Evolutionary conservation across 192 early-diverging fungal genomes (phyloP).

Genomic region (Backusella tarrabulga): DNA sequence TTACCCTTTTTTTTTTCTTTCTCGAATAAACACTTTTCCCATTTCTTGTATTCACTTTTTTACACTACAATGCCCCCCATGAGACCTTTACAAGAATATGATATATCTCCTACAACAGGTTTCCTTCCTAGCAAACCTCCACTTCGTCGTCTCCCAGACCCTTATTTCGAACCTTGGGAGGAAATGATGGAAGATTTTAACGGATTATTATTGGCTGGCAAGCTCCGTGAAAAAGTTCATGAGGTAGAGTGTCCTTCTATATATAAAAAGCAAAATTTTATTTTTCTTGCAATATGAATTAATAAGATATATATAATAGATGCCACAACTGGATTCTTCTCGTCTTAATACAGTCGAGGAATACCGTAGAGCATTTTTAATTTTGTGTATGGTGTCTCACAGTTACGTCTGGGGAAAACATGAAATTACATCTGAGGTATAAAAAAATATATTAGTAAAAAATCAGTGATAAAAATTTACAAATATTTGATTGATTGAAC

Average conservation of each 20-base stretch:
- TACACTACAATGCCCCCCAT: conserved; percentile 12
- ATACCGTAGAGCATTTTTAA: conserved; percentile 81
- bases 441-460: conserved; percentile 9
- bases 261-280: neutral
- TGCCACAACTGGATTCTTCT: conserved; percentile 70
- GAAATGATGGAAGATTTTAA: conserved; percentile 73
- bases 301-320: conserved; percentile 39
- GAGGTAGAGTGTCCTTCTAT: conserved; percentile 50
- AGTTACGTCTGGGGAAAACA: conserved; percentile 91
- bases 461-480: neutral
- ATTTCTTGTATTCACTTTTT: neutral
- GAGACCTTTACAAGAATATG: conserved; percentile 70
- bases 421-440: conserved; percentile 68
- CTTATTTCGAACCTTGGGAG: conserved; percentile 91
- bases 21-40: neutral
- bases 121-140: conserved; percentile 85
- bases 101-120: conserved; percentile 78
- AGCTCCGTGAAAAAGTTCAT: conserved; percentile 60
- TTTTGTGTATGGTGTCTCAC: conserved; percentile 87
- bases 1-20: neutral
- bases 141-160: conserved; percentile 65
- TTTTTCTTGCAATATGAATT: conserved; percentile 8
- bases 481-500: conserved; percentile 1
- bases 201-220: conserved; percentile 67
- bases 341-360: conserved; percentile 63